A percentile compares a stretch with the other conserved stretches of the same genome.
These are phyloP conservation scores for Fusarium algeriense DNA, from an alignment of 2,329 filamentous ascomycete species.

Conservation along the genomic window DNA sequence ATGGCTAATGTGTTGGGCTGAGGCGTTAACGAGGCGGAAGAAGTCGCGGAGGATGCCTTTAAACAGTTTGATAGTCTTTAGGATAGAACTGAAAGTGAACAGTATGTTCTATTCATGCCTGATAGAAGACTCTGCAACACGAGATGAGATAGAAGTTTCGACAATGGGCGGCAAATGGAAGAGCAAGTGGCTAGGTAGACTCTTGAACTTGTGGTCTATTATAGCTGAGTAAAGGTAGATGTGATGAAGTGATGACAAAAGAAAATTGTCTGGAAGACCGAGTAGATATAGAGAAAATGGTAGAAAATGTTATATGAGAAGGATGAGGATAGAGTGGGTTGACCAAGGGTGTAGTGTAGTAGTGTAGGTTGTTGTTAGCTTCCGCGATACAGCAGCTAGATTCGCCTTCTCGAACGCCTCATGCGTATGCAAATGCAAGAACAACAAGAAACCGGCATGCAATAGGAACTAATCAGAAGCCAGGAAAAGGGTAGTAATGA, in stretches of 20 bases:
- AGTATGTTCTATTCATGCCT: conserved; percentile 21
- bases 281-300: background rate
- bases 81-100: background rate
- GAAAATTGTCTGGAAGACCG: background rate
- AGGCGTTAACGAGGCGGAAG: background rate
- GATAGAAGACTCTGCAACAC: conserved; percentile 9
- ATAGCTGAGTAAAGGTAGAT: background rate
- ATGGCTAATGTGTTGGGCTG: conserved; percentile 2
- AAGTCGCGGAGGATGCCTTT: background rate
- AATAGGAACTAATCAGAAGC: conserved; percentile 13
- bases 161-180: background rate
- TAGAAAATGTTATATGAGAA: conserved; percentile 4
- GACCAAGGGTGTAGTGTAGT: background rate
- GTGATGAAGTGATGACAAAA: background rate
- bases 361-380: conserved; percentile 22
- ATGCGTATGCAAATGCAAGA: conserved; percentile 26
- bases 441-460: background rate
- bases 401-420: conserved; percentile 32
- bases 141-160: conserved; percentile 13
- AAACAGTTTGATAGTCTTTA: background rate
- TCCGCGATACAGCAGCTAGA: conserved; percentile 20
- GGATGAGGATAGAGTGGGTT: conserved; percentile 9
- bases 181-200: background rate
- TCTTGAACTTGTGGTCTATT: background rate
- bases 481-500: conserved; percentile 3